Evolutionary conservation across 352 stramenopile species (phyloP).

Genomic region (Hyaloperonospora arabidopsidis): DNA sequence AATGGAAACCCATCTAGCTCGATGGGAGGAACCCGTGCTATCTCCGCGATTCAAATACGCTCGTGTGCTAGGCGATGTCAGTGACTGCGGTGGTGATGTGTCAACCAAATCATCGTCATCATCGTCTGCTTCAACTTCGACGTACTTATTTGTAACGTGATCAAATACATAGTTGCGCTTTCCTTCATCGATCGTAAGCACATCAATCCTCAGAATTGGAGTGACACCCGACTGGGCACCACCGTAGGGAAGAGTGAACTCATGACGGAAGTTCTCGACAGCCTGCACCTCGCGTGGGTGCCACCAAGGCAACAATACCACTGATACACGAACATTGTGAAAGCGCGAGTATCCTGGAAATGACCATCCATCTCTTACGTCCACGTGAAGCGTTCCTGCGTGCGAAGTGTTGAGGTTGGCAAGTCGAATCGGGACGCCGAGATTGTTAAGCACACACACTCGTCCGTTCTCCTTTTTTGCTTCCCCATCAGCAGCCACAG

Average conservation of each 20-base stretch:
- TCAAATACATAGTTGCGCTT: constrained; percentile 84
- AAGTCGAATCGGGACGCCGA: constrained; percentile 80
- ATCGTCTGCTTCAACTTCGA: constrained; percentile 72
- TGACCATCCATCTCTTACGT: constrained; percentile 81
- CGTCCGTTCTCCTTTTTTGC: constrained; percentile 79
- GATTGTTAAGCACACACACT: constrained; percentile 84
- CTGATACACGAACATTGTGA: constrained; percentile 76
- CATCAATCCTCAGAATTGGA: constrained; percentile 73
- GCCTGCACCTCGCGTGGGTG: constrained; percentile 60
- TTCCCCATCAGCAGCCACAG: constrained; percentile 69
- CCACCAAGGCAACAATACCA: constrained; percentile 84
- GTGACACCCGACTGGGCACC: constrained; percentile 82
- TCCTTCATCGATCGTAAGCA: constrained; percentile 55
- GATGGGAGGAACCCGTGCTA: constrained; percentile 33
- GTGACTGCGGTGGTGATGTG: constrained; percentile 12
- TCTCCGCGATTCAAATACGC: constrained; percentile 37
- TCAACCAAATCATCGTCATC: constrained; percentile 41
- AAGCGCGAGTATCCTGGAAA: constrained; percentile 77
- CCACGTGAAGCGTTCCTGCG: constrained; percentile 66
- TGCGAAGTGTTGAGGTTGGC: constrained; percentile 85
- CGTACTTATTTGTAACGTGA: constrained; percentile 76
- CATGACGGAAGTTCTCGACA: constrained; percentile 70
- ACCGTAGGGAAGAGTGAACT: constrained; percentile 75
- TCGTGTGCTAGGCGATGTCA: constrained; percentile 18
- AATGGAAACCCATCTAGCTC: constrained; percentile 67